A percentile compares a stretch with the other conserved stretches of the same genome.
These are phyloP conservation scores for Myriangium duriaei DNA, from an alignment of 2,329 filamentous ascomycete species.

Conservation along the genomic window DNA sequence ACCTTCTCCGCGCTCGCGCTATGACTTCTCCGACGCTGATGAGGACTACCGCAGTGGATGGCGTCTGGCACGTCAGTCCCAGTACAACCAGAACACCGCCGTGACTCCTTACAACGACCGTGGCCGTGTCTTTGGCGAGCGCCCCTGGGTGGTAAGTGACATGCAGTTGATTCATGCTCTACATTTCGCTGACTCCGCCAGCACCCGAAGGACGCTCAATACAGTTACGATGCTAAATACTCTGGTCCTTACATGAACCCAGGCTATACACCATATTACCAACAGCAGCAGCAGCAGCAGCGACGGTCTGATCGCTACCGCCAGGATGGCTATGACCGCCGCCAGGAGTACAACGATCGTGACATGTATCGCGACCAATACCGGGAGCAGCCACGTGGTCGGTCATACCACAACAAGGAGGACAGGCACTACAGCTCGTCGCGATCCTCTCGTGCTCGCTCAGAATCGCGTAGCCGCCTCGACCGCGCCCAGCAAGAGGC, in stretches of 20 bases:
- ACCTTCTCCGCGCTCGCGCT: constrained; percentile 4
- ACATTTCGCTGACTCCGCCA: neutral
- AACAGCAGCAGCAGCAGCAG: too few relatives aligned
- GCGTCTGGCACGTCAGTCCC: neutral
- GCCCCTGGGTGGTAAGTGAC: constrained; percentile 5
- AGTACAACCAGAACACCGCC: constrained; percentile 4
- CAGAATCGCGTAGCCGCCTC: constrained; percentile 13
- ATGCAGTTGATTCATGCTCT: neutral
- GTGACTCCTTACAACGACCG: constrained; percentile 7
- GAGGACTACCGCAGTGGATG: constrained; percentile 1
- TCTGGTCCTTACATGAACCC: too few relatives aligned
- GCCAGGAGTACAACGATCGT: too few relatives aligned
- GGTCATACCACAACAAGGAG: too few relatives aligned
- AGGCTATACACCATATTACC: too few relatives aligned
- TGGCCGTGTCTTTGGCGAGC: constrained; percentile 3
- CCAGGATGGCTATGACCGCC: too few relatives aligned
- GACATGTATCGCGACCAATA: too few relatives aligned
- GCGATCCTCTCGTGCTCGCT: constrained; percentile 18
- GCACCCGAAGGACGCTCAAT: too few relatives aligned
- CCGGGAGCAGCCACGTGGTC: too few relatives aligned
- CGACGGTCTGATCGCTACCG: too few relatives aligned
- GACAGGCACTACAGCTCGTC: too few relatives aligned
- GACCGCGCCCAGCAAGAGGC: constrained; percentile 14
- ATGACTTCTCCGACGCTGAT: constrained; percentile 8
- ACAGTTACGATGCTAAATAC: too few relatives aligned